Percentiles rank a stretch among this genome's conserved stretches.
These are phyloP conservation scores for Pythium aristosporum DNA, from an alignment of 352 stramenopile genomes.

Conservation along the genomic window DNA sequence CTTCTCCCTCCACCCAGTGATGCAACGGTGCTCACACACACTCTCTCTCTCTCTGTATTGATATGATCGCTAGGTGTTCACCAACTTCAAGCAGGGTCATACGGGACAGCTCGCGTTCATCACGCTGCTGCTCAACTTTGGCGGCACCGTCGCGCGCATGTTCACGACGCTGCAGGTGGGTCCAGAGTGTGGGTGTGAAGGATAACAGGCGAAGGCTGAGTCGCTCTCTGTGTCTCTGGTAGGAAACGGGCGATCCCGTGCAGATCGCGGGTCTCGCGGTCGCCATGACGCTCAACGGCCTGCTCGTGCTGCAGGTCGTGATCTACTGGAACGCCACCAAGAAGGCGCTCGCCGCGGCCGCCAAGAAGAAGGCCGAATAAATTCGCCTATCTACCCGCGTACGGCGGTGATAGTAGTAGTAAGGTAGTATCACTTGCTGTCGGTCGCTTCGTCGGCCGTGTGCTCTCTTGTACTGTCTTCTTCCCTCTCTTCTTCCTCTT, in stretches of 20 bases:
- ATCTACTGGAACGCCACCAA: constrained; percentile 83
- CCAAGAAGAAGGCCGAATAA: constrained; percentile 77
- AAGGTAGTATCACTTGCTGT: constrained; percentile 9
- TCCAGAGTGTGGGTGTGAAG: no score
- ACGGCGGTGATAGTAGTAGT: background rate
- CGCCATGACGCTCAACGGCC: constrained; percentile 72
- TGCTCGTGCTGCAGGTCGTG: constrained; percentile 76
- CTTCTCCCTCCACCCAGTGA: background rate
- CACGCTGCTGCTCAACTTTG: constrained; percentile 84
- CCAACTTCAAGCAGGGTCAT: constrained; percentile 89
- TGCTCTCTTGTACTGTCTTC: constrained; percentile 24
- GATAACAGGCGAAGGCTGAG: no score
- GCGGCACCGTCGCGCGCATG: constrained; percentile 72
- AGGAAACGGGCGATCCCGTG: constrained; percentile 79
- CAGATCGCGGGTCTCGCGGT: constrained; percentile 71
- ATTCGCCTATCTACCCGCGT: background rate
- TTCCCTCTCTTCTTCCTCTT: constrained; percentile 31
- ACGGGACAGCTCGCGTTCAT: constrained; percentile 88
- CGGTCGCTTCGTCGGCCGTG: background rate
- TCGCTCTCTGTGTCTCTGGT: background rate
- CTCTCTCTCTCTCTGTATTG: background rate
- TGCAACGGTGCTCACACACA: background rate
- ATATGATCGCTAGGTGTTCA: constrained; percentile 48
- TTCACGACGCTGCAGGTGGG: constrained; percentile 84
- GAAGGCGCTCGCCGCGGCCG: constrained; percentile 52